Conservation (phyloP, 2,329 filamentous ascomycete species). For the Aureobasidium sp. region DNA sequence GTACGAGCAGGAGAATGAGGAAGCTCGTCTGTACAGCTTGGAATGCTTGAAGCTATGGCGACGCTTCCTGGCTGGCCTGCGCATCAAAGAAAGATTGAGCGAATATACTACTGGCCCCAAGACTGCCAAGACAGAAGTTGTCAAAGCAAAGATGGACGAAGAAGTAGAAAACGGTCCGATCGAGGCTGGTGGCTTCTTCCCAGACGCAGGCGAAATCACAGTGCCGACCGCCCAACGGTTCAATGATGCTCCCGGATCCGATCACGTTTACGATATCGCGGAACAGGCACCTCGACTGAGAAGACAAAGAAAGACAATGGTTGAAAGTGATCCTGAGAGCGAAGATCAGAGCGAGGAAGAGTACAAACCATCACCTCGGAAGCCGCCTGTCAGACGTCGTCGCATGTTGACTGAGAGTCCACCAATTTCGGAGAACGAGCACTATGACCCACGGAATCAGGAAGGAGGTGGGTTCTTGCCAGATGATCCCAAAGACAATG, state of each 20-base stretch:
- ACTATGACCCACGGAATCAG: neutral
- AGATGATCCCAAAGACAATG: neutral
- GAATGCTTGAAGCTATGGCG: constrained; percentile 52
- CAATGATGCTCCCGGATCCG: neutral
- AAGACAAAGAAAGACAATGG: neutral
- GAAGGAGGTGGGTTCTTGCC: neutral
- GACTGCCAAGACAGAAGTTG: constrained; percentile 7
- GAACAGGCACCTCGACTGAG: constrained; percentile 13
- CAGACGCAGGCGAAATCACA: constrained; percentile 44
- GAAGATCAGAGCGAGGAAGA: constrained; percentile 12
- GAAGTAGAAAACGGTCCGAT: constrained; percentile 18
- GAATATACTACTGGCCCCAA: constrained; percentile 5
- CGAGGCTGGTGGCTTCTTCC: constrained; percentile 33
- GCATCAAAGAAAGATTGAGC: constrained; percentile 62
- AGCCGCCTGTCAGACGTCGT: neutral
- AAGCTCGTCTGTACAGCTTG: constrained; percentile 47
- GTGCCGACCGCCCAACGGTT: constrained; percentile 21
- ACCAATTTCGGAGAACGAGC: neutral
- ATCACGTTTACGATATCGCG: constrained; percentile 14
- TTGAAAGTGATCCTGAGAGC: constrained; percentile 12
- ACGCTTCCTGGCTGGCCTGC: constrained; percentile 54
- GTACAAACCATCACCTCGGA: constrained; percentile 1
- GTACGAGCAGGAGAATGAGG: constrained; percentile 57
- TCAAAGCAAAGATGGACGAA: constrained; percentile 19
- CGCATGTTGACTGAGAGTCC: constrained; percentile 5